These are phyloP conservation scores for Hypoxylon rickii DNA, from an alignment of 495 filamentous ascomycete species.

Conservation along the genomic window DNA sequence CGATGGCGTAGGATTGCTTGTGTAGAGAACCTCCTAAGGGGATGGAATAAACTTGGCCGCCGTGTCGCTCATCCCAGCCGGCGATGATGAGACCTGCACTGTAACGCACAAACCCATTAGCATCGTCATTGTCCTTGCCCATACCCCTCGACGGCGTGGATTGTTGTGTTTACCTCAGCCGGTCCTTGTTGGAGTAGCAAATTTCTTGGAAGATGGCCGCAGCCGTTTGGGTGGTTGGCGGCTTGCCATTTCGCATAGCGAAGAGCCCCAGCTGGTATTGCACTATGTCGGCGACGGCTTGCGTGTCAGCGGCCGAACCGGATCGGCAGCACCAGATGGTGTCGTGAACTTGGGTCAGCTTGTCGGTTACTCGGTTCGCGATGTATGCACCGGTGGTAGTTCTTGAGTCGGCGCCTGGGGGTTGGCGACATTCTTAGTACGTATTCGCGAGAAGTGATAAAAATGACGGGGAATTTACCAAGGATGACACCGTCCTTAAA, in stretches of 20 bases:
- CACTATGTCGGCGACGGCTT: constrained; percentile 96
- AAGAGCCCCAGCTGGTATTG: constrained; percentile 95
- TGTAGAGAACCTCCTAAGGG: constrained; percentile 95
- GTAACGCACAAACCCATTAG: constrained; percentile 30
- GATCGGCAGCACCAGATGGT: constrained; percentile 99
- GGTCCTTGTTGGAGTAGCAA: constrained; percentile 96
- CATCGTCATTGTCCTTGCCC: neutral
- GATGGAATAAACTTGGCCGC: constrained; percentile 96
- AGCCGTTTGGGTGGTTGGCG: constrained; percentile 90
- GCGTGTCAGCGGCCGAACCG: constrained; percentile 95
- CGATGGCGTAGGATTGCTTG: constrained; percentile 95
- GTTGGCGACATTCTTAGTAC: constrained; percentile 21
- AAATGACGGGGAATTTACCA: constrained; percentile 50
- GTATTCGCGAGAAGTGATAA: neutral
- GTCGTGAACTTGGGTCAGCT: constrained; percentile 96
- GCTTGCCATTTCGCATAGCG: constrained; percentile 80
- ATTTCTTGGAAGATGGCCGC: constrained; percentile 96
- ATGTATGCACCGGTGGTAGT: constrained; percentile 99
- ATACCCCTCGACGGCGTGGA: neutral
- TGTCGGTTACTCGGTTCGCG: constrained; percentile 98
- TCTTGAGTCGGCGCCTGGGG: constrained; percentile 83
- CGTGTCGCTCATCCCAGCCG: constrained; percentile 89
- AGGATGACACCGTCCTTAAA: constrained; percentile 98
- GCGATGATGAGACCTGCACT: constrained; percentile 98
- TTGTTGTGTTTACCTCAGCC: constrained; percentile 63